phyloP scores from a whole-genome alignment of 306 rosid species.

The Cajanus cajan region DNA sequence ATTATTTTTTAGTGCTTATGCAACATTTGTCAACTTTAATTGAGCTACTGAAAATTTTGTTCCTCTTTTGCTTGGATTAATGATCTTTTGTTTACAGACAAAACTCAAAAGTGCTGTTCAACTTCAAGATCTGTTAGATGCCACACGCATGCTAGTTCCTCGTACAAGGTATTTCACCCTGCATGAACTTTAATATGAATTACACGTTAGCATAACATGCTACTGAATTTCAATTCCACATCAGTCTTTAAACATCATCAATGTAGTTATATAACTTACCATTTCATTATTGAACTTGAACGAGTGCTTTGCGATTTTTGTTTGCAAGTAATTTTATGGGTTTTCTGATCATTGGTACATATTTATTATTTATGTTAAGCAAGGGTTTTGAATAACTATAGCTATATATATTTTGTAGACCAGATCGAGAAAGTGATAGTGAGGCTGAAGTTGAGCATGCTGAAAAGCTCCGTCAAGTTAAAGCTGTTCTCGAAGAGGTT shows the following conservation, averaged over 20 bases:
- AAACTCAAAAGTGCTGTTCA: conserved; percentile 94
- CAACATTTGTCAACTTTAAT: conserved; percentile 6
- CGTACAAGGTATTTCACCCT: conserved; percentile 63
- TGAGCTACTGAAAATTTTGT: not conserved
- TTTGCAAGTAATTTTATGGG: not conserved
- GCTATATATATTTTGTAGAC: conserved; percentile 53
- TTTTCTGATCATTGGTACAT: not conserved
- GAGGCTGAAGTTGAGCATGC: conserved; percentile 94
- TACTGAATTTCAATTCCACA: not conserved
- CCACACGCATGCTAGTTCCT: conserved; percentile 96
- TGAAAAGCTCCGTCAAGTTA: conserved; percentile 97
- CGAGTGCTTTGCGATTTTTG: conserved; percentile 9
- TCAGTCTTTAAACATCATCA: conserved; percentile 5
- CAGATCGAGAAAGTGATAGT: conserved; percentile 93
- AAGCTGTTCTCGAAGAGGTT: conserved; percentile 99
- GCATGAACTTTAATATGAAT: conserved; percentile 12
- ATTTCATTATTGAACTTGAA: not conserved
- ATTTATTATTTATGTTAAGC: not conserved
- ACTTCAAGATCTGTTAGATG: conserved; percentile 94
- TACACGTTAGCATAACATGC: not conserved
- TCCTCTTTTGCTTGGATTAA: conserved; percentile 28
- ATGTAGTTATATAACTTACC: not conserved
- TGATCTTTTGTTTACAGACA: conserved; percentile 56
- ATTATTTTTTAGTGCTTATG: conserved; percentile 5
- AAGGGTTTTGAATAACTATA: conserved; percentile 25